Conservation (phyloP, 1,284 basidiomycete genomes). For the Sutorius eximius region DNA sequence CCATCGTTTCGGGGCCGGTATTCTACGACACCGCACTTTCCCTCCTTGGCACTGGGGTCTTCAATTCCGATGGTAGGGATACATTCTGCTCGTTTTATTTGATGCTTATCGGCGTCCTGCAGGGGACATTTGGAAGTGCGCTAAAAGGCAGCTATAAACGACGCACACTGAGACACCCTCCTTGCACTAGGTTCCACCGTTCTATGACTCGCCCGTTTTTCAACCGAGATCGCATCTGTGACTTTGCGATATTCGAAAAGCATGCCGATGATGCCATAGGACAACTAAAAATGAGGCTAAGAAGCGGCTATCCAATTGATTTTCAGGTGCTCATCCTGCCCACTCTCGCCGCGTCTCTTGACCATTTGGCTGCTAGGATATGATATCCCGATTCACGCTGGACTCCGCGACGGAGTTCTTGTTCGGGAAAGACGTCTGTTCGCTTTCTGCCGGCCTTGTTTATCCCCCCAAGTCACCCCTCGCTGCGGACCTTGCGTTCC, state of each 20-base stretch:
- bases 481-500: neutral
- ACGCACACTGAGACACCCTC: constrained; percentile 4
- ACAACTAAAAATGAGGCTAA: constrained; percentile 41
- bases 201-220: constrained; percentile 60
- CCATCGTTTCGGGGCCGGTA: constrained; percentile 17
- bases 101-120: neutral
- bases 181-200: constrained; percentile 48
- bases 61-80: constrained; percentile 55
- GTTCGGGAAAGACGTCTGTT: constrained; percentile 35
- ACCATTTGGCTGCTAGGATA: constrained; percentile 28
- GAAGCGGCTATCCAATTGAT: constrained; percentile 48
- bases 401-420: constrained; percentile 45
- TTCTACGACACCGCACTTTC: constrained; percentile 31
- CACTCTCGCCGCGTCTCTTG: neutral
- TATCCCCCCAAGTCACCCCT: constrained; percentile 26
- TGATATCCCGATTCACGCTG: constrained; percentile 40
- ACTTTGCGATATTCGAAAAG: constrained; percentile 55
- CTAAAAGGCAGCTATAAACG: neutral
- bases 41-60: constrained; percentile 55
- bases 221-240: constrained; percentile 48
- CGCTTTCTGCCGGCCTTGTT: constrained; percentile 32
- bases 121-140: constrained; percentile 58
- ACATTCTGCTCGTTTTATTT: neutral
- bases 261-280: constrained; percentile 44
- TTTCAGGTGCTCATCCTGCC: constrained; percentile 39